Evolutionary conservation across 768 basidiomycete genomes (phyloP).

Genomic region (Mrakia hoshinonis): DNA sequence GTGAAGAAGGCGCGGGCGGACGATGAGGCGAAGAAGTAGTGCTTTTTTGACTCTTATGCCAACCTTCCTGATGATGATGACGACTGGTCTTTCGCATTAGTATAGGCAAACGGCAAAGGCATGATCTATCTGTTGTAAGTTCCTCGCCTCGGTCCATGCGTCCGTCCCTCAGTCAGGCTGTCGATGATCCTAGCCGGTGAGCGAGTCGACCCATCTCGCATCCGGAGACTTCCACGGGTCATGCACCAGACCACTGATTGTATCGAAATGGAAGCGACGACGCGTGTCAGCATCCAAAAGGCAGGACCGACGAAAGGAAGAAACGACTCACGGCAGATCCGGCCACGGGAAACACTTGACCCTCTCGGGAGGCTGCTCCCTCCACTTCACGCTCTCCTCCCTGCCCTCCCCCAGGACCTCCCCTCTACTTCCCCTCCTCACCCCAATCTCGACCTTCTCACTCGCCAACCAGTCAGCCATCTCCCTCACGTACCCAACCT

Average conservation of each 20-base stretch:
- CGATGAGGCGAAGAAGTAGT: background rate
- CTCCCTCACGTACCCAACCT: conserved; percentile 6
- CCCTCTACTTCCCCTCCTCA: background rate
- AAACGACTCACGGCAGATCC: background rate
- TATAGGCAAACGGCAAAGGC: too few relatives aligned
- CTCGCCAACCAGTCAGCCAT: conserved; percentile 9
- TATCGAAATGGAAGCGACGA: background rate
- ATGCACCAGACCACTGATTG: background rate
- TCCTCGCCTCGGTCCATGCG: too few relatives aligned
- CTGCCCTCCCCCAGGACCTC: background rate
- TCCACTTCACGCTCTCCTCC: background rate
- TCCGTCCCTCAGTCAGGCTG: too few relatives aligned
- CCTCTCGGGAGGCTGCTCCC: background rate
- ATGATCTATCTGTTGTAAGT: too few relatives aligned
- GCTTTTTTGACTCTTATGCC: too few relatives aligned
- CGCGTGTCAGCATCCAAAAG: background rate
- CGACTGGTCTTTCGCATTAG: too few relatives aligned
- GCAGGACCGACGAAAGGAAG: background rate
- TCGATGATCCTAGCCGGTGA: background rate
- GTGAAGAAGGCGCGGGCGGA: background rate
- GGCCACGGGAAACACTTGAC: conserved; percentile 13
- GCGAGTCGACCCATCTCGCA: background rate
- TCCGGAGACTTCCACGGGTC: background rate
- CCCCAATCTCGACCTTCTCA: background rate
- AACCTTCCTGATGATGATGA: too few relatives aligned